Conservation (phyloP, 176 grass and related monocot species). For the sorghum (Sorghum bicolor) region DNA sequence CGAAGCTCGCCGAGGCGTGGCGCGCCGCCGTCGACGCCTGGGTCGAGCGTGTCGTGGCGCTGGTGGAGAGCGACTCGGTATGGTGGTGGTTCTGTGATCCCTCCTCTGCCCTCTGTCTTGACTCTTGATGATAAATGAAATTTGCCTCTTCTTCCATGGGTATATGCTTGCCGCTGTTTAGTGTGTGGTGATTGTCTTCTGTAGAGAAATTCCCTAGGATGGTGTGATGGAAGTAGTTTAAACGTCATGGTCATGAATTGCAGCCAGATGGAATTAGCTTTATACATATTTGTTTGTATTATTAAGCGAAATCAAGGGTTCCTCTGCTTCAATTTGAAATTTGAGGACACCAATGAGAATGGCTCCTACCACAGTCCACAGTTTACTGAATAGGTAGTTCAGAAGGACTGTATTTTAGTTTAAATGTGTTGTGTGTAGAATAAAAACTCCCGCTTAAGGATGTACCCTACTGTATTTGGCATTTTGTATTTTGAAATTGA, state of each 20-base stretch:
- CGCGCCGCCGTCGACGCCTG: conserved; percentile 35
- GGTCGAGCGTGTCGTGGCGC: conserved; percentile 29
- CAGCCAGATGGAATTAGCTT: neutral
- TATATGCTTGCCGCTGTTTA: neutral
- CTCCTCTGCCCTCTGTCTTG: neutral
- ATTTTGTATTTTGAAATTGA: neutral
- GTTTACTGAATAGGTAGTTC: neutral
- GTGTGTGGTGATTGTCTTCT: neutral
- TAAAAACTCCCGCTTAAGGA: neutral
- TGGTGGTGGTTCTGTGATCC: neutral
- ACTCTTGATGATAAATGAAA: neutral
- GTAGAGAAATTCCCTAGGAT: neutral
- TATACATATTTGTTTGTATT: neutral
- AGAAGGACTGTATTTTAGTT: neutral
- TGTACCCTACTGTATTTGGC: neutral
- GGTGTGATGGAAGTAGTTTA: neutral
- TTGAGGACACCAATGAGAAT: neutral
- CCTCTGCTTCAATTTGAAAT: neutral
- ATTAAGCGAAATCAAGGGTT: neutral
- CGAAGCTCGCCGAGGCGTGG: conserved; percentile 46
- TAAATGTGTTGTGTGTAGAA: neutral
- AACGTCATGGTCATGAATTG: neutral
- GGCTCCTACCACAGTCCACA: neutral
- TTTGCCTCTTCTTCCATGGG: neutral
- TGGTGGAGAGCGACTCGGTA: conserved; percentile 40